These are phyloP conservation scores for Lactarius deliciosus DNA, from an alignment of 768 basidiomycete species.

Conservation along the genomic window DNA sequence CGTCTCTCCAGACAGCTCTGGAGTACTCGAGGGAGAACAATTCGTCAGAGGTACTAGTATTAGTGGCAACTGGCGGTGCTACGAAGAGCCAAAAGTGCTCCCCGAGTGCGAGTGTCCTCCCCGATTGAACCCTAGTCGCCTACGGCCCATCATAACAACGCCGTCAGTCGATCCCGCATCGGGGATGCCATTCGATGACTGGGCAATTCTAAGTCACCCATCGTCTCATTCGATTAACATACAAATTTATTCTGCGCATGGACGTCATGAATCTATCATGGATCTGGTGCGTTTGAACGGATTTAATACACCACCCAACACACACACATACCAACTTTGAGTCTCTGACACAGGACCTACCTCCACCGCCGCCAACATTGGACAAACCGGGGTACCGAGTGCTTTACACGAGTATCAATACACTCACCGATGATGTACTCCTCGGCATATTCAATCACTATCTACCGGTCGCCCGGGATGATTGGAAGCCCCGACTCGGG, in stretches of 20 bases:
- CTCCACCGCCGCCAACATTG: background rate
- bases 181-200: background rate
- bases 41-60: background rate
- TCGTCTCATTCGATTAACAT: background rate
- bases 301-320: background rate
- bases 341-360: background rate
- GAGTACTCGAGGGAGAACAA: conserved; percentile 11
- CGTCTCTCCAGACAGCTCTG: conserved; percentile 2
- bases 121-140: background rate
- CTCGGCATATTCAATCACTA: background rate
- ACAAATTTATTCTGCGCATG: background rate
- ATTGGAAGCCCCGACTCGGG: background rate
- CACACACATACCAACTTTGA: background rate
- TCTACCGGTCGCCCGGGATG: background rate
- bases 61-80: background rate
- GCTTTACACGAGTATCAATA: background rate
- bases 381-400: background rate
- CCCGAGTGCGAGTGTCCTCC: background rate
- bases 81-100: background rate
- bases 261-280: background rate
- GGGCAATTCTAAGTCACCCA: background rate
- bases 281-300: background rate
- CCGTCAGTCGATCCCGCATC: background rate
- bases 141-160: background rate
- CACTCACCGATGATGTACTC: background rate